Evolutionary conservation across 345 rosid genomes (phyloP), one percentile per base, ranked within the genome.

Genomic region (Bretschneidera sinensis): DNA sequence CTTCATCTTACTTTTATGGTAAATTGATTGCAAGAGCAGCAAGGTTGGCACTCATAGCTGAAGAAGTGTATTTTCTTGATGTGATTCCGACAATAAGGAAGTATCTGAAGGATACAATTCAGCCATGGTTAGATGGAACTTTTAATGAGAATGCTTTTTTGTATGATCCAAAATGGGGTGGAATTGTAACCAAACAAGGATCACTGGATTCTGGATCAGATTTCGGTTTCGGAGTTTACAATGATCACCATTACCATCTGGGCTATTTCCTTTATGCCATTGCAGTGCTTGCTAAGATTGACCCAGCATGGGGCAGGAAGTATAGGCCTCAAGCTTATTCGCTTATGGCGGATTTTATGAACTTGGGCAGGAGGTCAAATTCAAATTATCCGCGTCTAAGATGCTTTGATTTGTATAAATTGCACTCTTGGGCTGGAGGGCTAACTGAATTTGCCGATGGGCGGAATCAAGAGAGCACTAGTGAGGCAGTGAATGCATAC

Each of bases 371-470:
- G 53, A 24, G 72, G 54, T 78, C 79, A 7, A 71, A 73, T 62
- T 85, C 87, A 0, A 75, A 39, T 51, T 94, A 86, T 64, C 77
- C 96, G 0, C 85, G 97, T 19, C 54, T 94, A 79, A 79, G 96
- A 64, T 90, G 96, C 54, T 94, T 94, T 58, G 97, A 94, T 75
- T 60, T 94, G 61, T 94, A 85, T 48, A 94, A 88, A 63, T 71
- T 94, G 63, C 99, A 94, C 69, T 94, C 99, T 23, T 94, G 97
- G 97, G 99, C 97, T 14, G 89, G 95, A 48, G 97, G 99, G 47
- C 69, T 94, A 64, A 90, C 91, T 6, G 97, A 88, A 76, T 90
- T 87, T 21, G 85, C 86, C 0, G 97, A 94, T 64, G 97, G 99
- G 31, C 63, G 99, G 74, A 84, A 90, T 58, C 95, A 94, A 45